A percentile compares a stretch with the other conserved stretches of the same genome.
Conservation (phyloP, 257 asterid genomes). For the Penstemon davidsonii region DNA sequence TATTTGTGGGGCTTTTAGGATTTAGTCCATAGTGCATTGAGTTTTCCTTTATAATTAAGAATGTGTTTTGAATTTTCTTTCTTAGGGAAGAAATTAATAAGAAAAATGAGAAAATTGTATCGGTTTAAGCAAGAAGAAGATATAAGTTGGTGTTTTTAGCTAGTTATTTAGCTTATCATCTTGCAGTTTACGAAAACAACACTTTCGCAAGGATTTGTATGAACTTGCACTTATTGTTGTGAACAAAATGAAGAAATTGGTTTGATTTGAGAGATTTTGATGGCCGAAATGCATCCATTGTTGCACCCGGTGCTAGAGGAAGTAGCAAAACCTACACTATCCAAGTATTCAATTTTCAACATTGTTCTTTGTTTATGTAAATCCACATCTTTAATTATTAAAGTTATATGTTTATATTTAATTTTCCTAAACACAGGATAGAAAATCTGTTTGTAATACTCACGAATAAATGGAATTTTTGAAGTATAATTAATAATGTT, state of each 20-base stretch:
- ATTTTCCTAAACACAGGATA: slow-evolving; percentile 44
- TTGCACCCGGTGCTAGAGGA: slow-evolving; percentile 87
- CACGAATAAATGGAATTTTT: not conserved
- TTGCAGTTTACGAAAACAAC: slow-evolving; percentile 6
- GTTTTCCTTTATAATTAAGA: too few relatives aligned
- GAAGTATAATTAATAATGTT: not conserved
- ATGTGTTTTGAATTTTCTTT: too few relatives aligned
- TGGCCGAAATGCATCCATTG: slow-evolving; percentile 62
- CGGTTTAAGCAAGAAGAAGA: too few relatives aligned
- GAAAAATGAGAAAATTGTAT: too few relatives aligned
- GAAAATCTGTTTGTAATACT: not conserved
- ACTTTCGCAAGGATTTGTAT: slow-evolving; percentile 52
- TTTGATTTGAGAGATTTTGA: slow-evolving; percentile 42
- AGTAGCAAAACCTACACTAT: slow-evolving; percentile 76
- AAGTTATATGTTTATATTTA: slow-evolving; percentile 4
- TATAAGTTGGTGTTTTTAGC: too few relatives aligned
- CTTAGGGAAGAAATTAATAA: too few relatives aligned
- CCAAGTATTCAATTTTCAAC: slow-evolving; percentile 44
- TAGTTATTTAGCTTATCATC: not conserved
- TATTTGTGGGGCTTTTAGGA: too few relatives aligned
- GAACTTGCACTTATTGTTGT: slow-evolving; percentile 67
- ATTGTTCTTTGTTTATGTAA: not conserved
- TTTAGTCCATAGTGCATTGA: too few relatives aligned
- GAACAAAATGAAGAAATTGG: slow-evolving; percentile 49
- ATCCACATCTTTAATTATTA: not conserved